Conservation (phyloP, 768 basidiomycete species). For the Kwoniella dejecticola region DNA sequence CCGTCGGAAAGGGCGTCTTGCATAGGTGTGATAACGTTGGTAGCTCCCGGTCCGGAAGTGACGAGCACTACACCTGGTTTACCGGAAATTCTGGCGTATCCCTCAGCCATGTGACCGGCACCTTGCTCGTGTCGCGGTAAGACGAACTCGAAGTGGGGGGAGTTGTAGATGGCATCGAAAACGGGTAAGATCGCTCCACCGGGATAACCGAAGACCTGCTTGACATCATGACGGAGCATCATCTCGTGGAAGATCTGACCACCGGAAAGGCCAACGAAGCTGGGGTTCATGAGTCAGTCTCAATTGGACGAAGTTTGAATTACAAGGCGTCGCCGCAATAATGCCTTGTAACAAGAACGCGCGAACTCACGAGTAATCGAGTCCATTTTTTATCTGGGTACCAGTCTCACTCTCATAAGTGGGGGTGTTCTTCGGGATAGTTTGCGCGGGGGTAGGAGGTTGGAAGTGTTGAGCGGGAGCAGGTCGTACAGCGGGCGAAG, state of each 20-base stretch:
- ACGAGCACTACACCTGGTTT: constrained; percentile 97
- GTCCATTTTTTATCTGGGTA: constrained; percentile 38
- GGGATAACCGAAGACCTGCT: constrained; percentile 96
- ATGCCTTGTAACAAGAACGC: too few relatives aligned
- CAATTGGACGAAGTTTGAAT: too few relatives aligned
- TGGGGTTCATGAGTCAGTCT: too few relatives aligned
- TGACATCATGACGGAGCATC: constrained; percentile 96
- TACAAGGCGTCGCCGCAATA: too few relatives aligned
- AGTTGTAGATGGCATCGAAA: constrained; percentile 99
- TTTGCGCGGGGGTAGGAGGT: constrained; percentile 32
- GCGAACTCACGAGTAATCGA: constrained; percentile 47
- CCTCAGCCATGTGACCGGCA: constrained; percentile 98
- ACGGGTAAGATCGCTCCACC: constrained; percentile 98
- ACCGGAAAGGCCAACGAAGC: constrained; percentile 91
- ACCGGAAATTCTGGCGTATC: constrained; percentile 95
- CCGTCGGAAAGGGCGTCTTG: constrained; percentile 96
- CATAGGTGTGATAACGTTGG: constrained; percentile 96
- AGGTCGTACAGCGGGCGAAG: constrained; percentile 68
- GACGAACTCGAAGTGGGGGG: constrained; percentile 89
- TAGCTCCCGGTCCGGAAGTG: constrained; percentile 96
- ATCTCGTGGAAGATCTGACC: constrained; percentile 99
- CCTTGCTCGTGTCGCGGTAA: constrained; percentile 97
- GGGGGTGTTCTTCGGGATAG: constrained; percentile 36
- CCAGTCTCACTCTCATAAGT: constrained; percentile 29
- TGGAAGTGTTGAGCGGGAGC: constrained; percentile 62